Evolutionary conservation across 805 yeast genomes (phyloP).

Genomic region (Wickerhamomyces canadensis): DNA sequence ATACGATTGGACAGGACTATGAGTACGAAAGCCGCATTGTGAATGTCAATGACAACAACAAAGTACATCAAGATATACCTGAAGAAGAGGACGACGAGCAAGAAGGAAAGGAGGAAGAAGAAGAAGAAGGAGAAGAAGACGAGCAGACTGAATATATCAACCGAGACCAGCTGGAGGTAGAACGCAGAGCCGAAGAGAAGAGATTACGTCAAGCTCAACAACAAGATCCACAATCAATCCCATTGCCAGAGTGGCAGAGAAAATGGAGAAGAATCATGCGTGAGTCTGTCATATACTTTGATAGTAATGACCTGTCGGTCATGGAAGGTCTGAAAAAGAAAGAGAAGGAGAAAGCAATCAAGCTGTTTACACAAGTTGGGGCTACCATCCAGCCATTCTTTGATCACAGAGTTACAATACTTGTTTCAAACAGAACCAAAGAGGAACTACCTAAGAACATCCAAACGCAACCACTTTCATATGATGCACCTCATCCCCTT

Average conservation of each 20-base stretch:
- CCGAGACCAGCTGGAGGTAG: background rate
- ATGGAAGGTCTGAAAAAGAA: slow-evolving; percentile 20
- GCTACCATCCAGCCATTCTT: slow-evolving; percentile 56
- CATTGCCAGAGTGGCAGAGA: slow-evolving; percentile 48
- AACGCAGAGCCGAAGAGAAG: background rate
- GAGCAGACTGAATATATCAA: slow-evolving; percentile 6
- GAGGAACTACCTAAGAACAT: slow-evolving; percentile 46
- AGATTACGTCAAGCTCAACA: slow-evolving; percentile 3
- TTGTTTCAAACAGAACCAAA: slow-evolving; percentile 60
- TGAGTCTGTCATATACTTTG: slow-evolving; percentile 53
- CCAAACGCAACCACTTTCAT: slow-evolving; percentile 54
- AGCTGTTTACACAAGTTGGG: slow-evolving; percentile 34
- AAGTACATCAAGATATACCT: background rate
- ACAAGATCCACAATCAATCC: slow-evolving; percentile 8
- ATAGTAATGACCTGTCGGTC: slow-evolving; percentile 32
- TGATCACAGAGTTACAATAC: slow-evolving; percentile 59
- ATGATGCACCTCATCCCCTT: slow-evolving; percentile 5
- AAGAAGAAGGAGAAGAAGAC: background rate
- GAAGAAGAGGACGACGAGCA: background rate
- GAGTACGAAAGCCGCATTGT: background rate
- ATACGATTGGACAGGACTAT: slow-evolving; percentile 2
- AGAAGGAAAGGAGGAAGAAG: background rate
- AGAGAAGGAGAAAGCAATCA: slow-evolving; percentile 30
- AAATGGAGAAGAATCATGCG: slow-evolving; percentile 57
- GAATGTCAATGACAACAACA: slow-evolving; percentile 1